Conservation (phyloP, 176 grass and related monocot species). For the Musa acuminata region DNA sequence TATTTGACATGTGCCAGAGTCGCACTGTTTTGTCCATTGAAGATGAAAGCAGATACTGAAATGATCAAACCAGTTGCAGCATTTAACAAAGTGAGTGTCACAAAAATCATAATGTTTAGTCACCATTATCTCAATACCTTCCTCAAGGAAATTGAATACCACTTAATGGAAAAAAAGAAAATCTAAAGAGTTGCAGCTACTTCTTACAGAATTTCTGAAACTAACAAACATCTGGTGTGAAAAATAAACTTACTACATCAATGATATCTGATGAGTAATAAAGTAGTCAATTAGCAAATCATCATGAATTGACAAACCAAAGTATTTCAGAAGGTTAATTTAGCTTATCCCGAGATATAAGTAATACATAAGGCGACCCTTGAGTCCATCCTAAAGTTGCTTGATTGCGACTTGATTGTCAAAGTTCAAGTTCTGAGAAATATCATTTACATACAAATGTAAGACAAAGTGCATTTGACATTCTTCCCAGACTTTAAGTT, state of each 20-base stretch:
- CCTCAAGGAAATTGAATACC: too few relatives aligned
- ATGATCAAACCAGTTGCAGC: slow-evolving; percentile 13
- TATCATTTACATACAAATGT: too few relatives aligned
- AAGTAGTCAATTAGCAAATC: neutral
- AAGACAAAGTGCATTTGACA: neutral
- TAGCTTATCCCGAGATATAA: neutral
- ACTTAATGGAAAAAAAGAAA: neutral
- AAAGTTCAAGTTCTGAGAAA: too few relatives aligned
- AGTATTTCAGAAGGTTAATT: neutral
- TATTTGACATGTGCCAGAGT: slow-evolving; percentile 82
- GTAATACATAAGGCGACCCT: neutral
- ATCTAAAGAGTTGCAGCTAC: neutral
- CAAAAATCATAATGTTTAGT: neutral
- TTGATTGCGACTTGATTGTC: too few relatives aligned
- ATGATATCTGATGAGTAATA: neutral
- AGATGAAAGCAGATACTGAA: slow-evolving; percentile 89
- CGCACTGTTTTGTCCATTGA: slow-evolving; percentile 99
- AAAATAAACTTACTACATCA: neutral
- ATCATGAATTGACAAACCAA: neutral
- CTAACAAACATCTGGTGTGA: neutral
- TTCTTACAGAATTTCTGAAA: neutral
- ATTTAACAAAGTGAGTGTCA: slow-evolving; percentile 2
- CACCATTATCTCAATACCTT: too few relatives aligned
- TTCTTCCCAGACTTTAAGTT: neutral
- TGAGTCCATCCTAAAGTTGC: too few relatives aligned